Conservation (phyloP, 2,329 filamentous ascomycete genomes). For the Tolypocladium pustulatum region DNA sequence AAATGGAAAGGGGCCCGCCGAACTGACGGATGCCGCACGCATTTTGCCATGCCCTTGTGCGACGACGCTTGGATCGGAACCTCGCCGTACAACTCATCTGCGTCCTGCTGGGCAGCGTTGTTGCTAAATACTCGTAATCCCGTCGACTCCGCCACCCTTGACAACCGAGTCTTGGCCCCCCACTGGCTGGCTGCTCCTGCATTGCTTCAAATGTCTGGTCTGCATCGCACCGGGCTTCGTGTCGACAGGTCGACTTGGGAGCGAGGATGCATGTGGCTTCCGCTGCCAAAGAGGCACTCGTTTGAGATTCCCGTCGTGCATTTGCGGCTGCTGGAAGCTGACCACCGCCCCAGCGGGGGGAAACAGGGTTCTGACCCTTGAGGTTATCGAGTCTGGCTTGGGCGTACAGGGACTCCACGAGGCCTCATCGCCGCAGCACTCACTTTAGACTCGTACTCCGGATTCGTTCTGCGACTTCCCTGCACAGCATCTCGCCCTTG, state of each 20-base stretch:
- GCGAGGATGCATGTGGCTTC: not conserved
- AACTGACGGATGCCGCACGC: not conserved
- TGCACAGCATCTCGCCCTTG: not conserved
- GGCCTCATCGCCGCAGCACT: not conserved
- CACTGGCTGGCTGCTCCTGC: not conserved
- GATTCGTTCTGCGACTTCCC: too few species aligned
- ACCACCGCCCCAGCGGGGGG: too few species aligned
- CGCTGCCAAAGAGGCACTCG: not conserved
- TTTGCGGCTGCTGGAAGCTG: not conserved
- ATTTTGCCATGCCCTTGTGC: not conserved
- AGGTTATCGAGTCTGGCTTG: not conserved
- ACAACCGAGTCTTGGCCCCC: not conserved
- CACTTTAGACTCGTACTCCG: too few species aligned
- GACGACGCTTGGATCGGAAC: not conserved
- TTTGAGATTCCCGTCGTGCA: not conserved
- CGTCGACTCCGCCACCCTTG: not conserved
- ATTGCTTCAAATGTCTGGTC: not conserved
- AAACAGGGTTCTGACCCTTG: not conserved
- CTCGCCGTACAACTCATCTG: not conserved
- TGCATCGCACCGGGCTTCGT: not conserved
- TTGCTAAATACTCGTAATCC: too few species aligned
- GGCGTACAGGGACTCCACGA: not conserved
- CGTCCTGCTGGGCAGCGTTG: not conserved
- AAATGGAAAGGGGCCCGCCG: not conserved
- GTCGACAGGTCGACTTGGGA: not conserved